A percentile compares a stretch with the other conserved stretches of the same genome.
Conservation (phyloP, 2,329 filamentous ascomycete genomes). For the Lecanicillium sp. region DNA sequence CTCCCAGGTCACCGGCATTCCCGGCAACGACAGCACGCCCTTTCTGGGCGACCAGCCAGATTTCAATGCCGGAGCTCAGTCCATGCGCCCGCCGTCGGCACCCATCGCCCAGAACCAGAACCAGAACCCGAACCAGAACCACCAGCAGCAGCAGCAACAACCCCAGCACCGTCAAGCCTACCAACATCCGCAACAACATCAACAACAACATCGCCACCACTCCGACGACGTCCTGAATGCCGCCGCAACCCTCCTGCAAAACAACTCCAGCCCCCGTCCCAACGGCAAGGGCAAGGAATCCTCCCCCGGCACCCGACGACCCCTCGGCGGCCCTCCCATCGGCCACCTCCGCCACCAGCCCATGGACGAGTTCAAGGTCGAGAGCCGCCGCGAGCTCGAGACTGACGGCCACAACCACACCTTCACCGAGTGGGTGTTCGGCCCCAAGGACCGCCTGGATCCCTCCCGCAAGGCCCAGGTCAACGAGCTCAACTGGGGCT, state of each 20-base stretch:
- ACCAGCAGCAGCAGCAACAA: slow-evolving; percentile 18
- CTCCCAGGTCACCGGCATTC: slow-evolving; percentile 32
- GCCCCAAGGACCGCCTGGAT: slow-evolving; percentile 23
- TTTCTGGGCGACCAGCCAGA: slow-evolving; percentile 16
- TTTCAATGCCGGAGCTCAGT: slow-evolving; percentile 13
- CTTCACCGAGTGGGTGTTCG: slow-evolving; percentile 39
- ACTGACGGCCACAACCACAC: slow-evolving; percentile 29
- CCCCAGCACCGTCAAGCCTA: slow-evolving; percentile 15
- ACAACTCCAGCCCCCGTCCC: slow-evolving; percentile 24
- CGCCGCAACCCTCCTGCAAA: slow-evolving; percentile 48
- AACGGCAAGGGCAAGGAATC: slow-evolving; percentile 18
- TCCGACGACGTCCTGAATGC: slow-evolving; percentile 51
- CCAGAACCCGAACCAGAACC: slow-evolving; percentile 23
- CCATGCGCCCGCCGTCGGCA: slow-evolving; percentile 33
- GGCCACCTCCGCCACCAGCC: slow-evolving; percentile 38
- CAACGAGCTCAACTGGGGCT: slow-evolving; percentile 58
- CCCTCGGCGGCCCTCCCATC: slow-evolving; percentile 29
- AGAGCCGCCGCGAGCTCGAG: slow-evolving; percentile 29
- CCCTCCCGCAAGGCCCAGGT: slow-evolving; percentile 29
- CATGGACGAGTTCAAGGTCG: slow-evolving; percentile 37
- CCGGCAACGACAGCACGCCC: slow-evolving; percentile 18
- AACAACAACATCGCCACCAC: slow-evolving; percentile 24
- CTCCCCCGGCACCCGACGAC: slow-evolving; percentile 19
- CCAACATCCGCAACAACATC: slow-evolving; percentile 17
- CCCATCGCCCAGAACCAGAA: too few relatives aligned